These are phyloP conservation scores for Scalesia atractyloides DNA, from an alignment of 129 eudicot genomes.

Conservation along the genomic window DNA sequence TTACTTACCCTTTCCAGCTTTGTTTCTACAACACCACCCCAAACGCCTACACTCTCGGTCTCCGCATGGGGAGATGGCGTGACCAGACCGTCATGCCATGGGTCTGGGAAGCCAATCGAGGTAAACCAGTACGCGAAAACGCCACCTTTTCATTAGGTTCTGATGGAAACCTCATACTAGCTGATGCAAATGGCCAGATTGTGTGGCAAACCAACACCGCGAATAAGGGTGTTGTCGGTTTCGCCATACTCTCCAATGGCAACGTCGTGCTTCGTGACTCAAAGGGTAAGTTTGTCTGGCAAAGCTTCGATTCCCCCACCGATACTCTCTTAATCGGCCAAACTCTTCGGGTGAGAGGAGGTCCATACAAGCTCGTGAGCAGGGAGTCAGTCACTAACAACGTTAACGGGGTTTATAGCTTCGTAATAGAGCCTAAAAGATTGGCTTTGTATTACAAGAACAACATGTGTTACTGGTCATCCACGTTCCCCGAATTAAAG, in stretches of 20 bases:
- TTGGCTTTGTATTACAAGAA: background rate
- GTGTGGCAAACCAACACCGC: conserved; percentile 60
- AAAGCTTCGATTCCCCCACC: conserved; percentile 56
- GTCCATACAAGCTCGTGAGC: background rate
- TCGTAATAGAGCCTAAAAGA: no score
- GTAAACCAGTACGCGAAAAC: conserved; percentile 46
- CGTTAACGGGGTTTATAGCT: no score
- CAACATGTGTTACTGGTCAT: background rate
- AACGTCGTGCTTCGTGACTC: conserved; percentile 50
- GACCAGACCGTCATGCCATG: conserved; percentile 25
- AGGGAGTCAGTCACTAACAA: no score
- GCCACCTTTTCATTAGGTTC: conserved; percentile 42
- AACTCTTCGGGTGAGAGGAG: conserved; percentile 22
- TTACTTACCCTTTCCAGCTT: conserved; percentile 35
- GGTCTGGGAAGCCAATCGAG: conserved; percentile 65
- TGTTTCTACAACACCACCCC: conserved; percentile 63
- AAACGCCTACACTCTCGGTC: conserved; percentile 35
- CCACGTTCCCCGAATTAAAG: conserved; percentile 17
- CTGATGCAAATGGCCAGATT: conserved; percentile 35
- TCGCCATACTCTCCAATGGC: conserved; percentile 33
- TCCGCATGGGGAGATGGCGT: conserved; percentile 34
- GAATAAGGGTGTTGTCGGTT: conserved; percentile 48
- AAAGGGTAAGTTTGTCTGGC: conserved; percentile 51
- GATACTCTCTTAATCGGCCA: conserved; percentile 55
- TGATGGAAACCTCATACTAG: conserved; percentile 51